Evolutionary conservation across 805 yeast genomes (phyloP).

Genomic region (Ogataea neopini): DNA sequence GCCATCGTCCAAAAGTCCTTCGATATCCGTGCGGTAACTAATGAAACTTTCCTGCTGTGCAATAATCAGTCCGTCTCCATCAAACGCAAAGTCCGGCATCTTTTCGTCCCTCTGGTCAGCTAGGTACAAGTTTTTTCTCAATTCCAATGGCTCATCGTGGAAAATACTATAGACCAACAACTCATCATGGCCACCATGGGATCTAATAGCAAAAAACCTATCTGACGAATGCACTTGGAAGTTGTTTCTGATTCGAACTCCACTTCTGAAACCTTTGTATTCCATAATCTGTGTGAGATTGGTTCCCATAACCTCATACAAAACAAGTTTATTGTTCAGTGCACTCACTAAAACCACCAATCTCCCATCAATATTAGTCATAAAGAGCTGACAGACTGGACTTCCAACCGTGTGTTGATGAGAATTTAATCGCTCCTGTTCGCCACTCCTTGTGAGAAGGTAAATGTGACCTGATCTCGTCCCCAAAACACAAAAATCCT

Average conservation of each 20-base stretch:
- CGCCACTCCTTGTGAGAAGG: too few species aligned
- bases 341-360: slow-evolving; percentile 19
- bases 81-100: slow-evolving; percentile 7
- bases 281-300: slow-evolving; percentile 6
- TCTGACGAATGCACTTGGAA: slow-evolving; percentile 12
- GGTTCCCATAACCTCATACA: slow-evolving; percentile 15
- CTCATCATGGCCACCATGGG: slow-evolving; percentile 1
- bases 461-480: too few species aligned
- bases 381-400: slow-evolving; percentile 16
- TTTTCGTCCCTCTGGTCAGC: too few species aligned
- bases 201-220: slow-evolving; percentile 16
- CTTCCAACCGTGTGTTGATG: too few species aligned
- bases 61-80: too few species aligned
- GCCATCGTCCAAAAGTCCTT: too few species aligned
- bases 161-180: slow-evolving; percentile 18
- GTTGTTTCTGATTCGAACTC: slow-evolving; percentile 12
- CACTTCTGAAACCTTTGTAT: slow-evolving; percentile 16
- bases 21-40: too few species aligned
- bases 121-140: background rate
- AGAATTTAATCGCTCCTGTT: too few species aligned
- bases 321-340: slow-evolving; percentile 8
- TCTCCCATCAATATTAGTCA: slow-evolving; percentile 1
- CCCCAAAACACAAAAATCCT: too few species aligned
- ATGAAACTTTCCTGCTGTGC: too few species aligned
- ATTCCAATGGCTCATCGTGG: slow-evolving; percentile 11